Evolutionary conservation across 2,329 filamentous ascomycete species (phyloP).

Genomic region (Sporothrix brunneoviolacea): DNA sequence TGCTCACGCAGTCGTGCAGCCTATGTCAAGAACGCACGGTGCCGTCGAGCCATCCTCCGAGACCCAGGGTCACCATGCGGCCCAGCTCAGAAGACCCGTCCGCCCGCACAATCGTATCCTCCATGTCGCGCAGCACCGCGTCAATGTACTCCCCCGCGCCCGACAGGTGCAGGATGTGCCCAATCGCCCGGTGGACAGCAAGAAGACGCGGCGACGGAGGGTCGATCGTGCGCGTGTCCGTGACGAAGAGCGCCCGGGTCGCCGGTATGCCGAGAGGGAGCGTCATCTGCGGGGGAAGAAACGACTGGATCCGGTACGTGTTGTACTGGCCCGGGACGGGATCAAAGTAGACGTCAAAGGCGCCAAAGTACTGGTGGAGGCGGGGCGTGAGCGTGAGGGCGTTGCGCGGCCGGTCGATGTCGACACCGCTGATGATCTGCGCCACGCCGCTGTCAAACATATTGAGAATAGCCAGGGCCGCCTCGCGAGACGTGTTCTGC

Average conservation of each 20-base stretch:
- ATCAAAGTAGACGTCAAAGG: slow-evolving; percentile 27
- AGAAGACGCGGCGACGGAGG: slow-evolving; percentile 10
- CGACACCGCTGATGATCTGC: slow-evolving; percentile 30
- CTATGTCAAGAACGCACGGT: too few species aligned
- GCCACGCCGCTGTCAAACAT: slow-evolving; percentile 34
- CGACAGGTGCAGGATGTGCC: slow-evolving; percentile 7
- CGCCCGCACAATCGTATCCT: not conserved
- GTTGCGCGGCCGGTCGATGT: slow-evolving; percentile 35
- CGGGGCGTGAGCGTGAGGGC: slow-evolving; percentile 28
- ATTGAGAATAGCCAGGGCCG: slow-evolving; percentile 32
- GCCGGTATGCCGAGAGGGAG: slow-evolving; percentile 2
- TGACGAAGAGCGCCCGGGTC: not conserved
- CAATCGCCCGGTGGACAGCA: slow-evolving; percentile 7
- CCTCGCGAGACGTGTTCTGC: slow-evolving; percentile 22
- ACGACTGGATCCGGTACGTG: slow-evolving; percentile 24
- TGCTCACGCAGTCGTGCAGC: too few species aligned
- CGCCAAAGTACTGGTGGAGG: slow-evolving; percentile 26
- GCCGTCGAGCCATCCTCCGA: not conserved
- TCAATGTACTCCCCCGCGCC: slow-evolving; percentile 10
- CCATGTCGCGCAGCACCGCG: slow-evolving; percentile 1
- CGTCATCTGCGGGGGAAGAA: slow-evolving; percentile 12
- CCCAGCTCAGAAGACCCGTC: slow-evolving; percentile 9
- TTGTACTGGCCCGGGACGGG: slow-evolving; percentile 19
- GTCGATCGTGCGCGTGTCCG: slow-evolving; percentile 1
- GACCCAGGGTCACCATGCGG: not conserved